Evolutionary conservation across 352 stramenopile species (phyloP), one percentile per base, ranked within the genome.

Genomic region (Phytophthora melonis): DNA sequence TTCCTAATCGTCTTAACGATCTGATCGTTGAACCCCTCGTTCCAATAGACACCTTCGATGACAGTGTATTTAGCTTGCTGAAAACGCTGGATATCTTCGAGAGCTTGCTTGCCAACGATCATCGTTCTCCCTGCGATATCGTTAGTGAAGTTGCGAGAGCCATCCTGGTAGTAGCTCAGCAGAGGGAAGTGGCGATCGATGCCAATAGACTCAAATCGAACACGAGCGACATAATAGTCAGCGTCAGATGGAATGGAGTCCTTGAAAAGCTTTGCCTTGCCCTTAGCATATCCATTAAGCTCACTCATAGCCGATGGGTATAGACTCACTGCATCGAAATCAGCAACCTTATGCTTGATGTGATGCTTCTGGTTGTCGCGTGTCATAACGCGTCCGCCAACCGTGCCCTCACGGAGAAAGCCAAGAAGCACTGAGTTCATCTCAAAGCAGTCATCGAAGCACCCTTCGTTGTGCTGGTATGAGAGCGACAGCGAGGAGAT

Each of bases 321-420:
- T 5, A 68, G 61, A 32, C 16, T 41, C 0, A 68, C 61, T 7
- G 61, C 61, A 30, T 68, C 50, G 10, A 60, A 59, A 47, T 68
- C 61, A 7, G 50, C 49, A n/a, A n/a, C 34, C 56, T 3, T 9
- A 55, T 60, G 18, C 61, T 50, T 3, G 34, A 60, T 1, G 13
- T 68, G 61, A 18, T 68, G 36, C 11, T 59, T 59, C 14, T 61
- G 0, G 47, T 60, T 68, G 21, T 68, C 61, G 0, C 61, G 19
- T 1, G 50, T 68, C 61, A 68, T 68, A 1, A 68, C 61, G 34
- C 61, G 45, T 14, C 61, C 61, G 1, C 61, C 61, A 43, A 68
- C 61, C 0, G 36, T 68, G 5, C 19, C 49, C 47, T 68, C 0
- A 3, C 61, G 32, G 4, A 68, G 2, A 13, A 68, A 68, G 14